A percentile compares a stretch with the other conserved stretches of the same genome.
Conservation (phyloP, 2,329 filamentous ascomycete genomes). For the Hypoxylon sp. region DNA sequence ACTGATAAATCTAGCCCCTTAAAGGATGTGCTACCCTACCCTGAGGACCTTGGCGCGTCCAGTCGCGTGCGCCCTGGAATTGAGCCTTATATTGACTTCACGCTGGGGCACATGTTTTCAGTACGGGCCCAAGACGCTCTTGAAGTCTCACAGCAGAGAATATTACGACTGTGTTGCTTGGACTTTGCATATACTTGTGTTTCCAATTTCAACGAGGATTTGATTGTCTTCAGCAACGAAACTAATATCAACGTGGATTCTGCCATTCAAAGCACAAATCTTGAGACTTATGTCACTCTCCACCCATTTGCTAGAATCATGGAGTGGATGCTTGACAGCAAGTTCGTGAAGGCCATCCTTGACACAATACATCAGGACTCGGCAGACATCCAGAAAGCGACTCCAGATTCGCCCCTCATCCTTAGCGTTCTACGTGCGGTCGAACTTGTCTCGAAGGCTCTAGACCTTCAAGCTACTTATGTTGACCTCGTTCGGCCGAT, state of each 20-base stretch:
- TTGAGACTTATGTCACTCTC: constrained; percentile 84
- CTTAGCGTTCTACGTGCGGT: constrained; percentile 84
- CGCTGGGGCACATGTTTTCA: constrained; percentile 83
- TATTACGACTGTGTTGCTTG: constrained; percentile 85
- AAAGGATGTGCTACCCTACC: constrained; percentile 86
- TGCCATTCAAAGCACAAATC: constrained; percentile 79
- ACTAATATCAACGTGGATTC: constrained; percentile 82
- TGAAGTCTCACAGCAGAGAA: constrained; percentile 77
- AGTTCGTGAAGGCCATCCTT: constrained; percentile 85
- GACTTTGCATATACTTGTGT: constrained; percentile 86
- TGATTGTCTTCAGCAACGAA: constrained; percentile 87
- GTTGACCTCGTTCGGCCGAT: constrained; percentile 87
- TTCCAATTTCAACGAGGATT: constrained; percentile 91
- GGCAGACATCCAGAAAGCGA: constrained; percentile 78
- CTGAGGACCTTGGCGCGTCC: constrained; percentile 83
- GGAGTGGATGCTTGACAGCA: constrained; percentile 98
- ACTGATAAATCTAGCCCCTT: constrained; percentile 69
- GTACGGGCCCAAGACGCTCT: constrained; percentile 75
- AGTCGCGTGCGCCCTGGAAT: constrained; percentile 86
- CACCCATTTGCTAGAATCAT: constrained; percentile 96
- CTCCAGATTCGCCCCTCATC: constrained; percentile 85
- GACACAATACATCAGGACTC: constrained; percentile 83
- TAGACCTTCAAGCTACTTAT: constrained; percentile 93
- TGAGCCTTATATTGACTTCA: constrained; percentile 93
- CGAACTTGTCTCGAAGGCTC: constrained; percentile 84